Evolutionary conservation across 225 moss, liverwort and hornwort genomes (phyloP).

Genomic region (Pleurozium schreberi): DNA sequence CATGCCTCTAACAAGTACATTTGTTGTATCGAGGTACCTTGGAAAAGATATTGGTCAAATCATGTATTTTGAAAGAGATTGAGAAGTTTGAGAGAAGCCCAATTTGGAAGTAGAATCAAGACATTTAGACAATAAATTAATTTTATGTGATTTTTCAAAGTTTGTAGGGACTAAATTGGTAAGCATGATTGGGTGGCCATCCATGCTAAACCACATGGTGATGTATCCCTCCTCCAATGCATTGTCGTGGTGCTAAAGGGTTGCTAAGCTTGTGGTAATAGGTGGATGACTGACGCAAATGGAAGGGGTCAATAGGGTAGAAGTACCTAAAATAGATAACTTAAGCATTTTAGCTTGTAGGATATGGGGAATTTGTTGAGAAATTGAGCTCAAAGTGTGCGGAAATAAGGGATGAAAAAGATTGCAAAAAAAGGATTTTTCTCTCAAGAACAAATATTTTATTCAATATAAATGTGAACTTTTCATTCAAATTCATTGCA

Average conservation of each 20-base stretch:
- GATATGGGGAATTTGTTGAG: too few species aligned
- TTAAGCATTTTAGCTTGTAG: too few species aligned
- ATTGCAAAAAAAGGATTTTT: too few species aligned
- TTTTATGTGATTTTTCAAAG: neutral
- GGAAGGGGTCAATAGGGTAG: neutral
- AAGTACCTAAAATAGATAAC: too few species aligned
- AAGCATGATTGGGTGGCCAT: accelerated
- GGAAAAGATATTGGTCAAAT: neutral
- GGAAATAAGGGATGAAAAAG: too few species aligned
- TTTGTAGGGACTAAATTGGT: neutral
- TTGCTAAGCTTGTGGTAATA: neutral
- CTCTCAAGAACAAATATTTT: too few species aligned
- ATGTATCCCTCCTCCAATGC: accelerated
- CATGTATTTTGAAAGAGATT: accelerated
- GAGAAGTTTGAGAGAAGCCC: neutral
- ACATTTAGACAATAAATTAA: neutral
- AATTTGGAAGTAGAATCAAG: neutral
- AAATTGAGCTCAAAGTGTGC: too few species aligned
- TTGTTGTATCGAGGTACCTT: neutral
- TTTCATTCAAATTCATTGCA: too few species aligned
- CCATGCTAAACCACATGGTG: neutral
- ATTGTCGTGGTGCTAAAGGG: neutral
- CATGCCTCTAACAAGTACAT: too few species aligned
- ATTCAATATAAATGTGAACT: too few species aligned
- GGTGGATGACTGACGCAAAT: accelerated